Evolutionary conservation across 306 rosid species (phyloP), one percentile per base, ranked within the genome.

Genomic region (Vigna angularis): DNA sequence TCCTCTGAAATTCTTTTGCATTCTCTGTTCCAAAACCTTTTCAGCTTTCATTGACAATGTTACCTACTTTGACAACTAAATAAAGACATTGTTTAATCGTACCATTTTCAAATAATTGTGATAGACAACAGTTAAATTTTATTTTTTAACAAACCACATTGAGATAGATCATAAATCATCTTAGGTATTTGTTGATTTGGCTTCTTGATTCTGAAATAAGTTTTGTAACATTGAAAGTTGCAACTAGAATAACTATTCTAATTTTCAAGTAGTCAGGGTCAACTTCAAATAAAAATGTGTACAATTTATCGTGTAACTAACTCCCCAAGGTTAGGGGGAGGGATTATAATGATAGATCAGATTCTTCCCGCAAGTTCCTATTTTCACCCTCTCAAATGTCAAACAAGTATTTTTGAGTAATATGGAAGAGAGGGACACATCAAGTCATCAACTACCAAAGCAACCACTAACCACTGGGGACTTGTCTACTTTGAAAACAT

Each of bases 371-470:
- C 62, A 64, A 50, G 79, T 15, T 32, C 51, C 16, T 32, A 18
- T 30, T 45, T 75, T 49, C 63, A 75, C 52, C 11, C 56, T 14
- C 32, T 49, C 34, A 3, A 40, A 66, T 38, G 55, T 51, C 36
- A 76, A 76, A 40, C 56, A 52, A 66, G n/a, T 32, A 52, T 17
- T 66, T 53, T 66, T 28, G n/a, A 55, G 30, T 15, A 55, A 44
- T 66, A 26, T 42, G n/a, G 73, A 49, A 56, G 57, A 26, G 48
- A 77, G 24, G 3, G 64, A 55, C 48, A 55, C 48, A 63, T 63
- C 26, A 36, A 17, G 70, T 63, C 75, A 66, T 67, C 38, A 65
- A 77, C 57, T 20, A 47, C 42, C 71, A 64, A 74, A 61, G 72
- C 34, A 57, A 51, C 36, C 58, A 15, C 18, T 40, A 72, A 44